phyloP scores from a whole-genome alignment of 106 monocot species.

The Acorus gramineus region DNA sequence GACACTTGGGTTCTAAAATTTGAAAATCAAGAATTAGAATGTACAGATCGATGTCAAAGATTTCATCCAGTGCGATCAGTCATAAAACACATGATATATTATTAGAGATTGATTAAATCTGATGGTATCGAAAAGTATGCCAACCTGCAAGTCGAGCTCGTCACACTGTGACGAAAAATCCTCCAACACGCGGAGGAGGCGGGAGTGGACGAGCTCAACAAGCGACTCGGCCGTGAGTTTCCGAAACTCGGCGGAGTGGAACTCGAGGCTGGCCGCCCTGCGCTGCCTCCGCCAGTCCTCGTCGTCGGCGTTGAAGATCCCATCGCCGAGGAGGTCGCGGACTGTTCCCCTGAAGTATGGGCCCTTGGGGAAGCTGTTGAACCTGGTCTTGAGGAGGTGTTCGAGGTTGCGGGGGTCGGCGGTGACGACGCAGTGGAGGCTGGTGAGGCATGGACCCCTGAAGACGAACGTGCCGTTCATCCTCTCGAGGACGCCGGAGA shows the following conservation, averaged over 20 bases:
- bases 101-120: too few relatives aligned
- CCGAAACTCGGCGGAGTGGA: constrained; percentile 85
- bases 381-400: constrained; percentile 81
- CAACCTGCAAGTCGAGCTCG: constrained; percentile 52
- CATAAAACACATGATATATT: too few relatives aligned
- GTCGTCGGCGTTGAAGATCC: constrained; percentile 84
- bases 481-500: constrained; percentile 45
- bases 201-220: constrained; percentile 57
- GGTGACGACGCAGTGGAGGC: constrained; percentile 74
- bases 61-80: too few relatives aligned
- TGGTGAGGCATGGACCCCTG: constrained; percentile 60
- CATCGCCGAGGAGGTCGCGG: constrained; percentile 65
- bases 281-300: constrained; percentile 74
- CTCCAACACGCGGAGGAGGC: constrained; percentile 68
- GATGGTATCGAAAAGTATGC: too few relatives aligned
- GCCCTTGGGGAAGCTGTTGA: constrained; percentile 82
- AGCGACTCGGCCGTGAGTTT: constrained; percentile 53
- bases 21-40: too few relatives aligned
- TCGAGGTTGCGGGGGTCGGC: constrained; percentile 88
- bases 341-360: constrained; percentile 55
- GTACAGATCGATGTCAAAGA: too few relatives aligned
- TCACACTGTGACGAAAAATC: not conserved
- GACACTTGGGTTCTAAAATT: too few relatives aligned
- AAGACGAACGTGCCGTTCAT: constrained; percentile 74
- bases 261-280: constrained; percentile 71